phyloP scores from a whole-genome alignment of 2,329 filamentous ascomycete genomes.

The Aspergillus tubingensis region DNA sequence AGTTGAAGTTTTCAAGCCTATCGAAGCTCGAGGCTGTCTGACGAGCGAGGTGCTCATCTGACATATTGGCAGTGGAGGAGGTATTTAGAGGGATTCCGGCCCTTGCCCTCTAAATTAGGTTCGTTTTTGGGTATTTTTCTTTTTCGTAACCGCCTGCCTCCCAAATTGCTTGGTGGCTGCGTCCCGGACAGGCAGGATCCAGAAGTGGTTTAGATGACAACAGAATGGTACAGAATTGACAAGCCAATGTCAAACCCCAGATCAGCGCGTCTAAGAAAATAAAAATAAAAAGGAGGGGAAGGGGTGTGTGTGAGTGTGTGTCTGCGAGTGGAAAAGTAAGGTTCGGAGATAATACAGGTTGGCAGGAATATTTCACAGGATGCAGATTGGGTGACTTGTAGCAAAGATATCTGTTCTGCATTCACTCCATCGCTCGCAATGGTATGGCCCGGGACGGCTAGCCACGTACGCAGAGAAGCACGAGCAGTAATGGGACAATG shows the following conservation, averaged over 20 bases:
- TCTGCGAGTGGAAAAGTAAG: background rate
- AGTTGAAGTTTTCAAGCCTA: conserved; percentile 42
- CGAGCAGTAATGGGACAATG: conserved; percentile 10
- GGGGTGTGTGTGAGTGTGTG: conserved; percentile 12
- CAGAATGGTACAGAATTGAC: conserved; percentile 10
- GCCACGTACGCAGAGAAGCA: conserved; percentile 28
- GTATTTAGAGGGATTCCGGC: conserved; percentile 17
- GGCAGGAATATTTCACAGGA: conserved; percentile 16
- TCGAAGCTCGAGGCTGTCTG: conserved; percentile 32
- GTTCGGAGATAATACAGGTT: conserved; percentile 17
- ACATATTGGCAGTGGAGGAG: conserved; percentile 30
- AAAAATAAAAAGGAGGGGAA: conserved; percentile 6
- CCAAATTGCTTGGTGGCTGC: conserved; percentile 18
- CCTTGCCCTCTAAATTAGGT: conserved; percentile 16
- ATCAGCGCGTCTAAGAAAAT: conserved; percentile 14
- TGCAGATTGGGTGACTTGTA: conserved; percentile 20
- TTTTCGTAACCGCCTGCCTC: conserved; percentile 12
- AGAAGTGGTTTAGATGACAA: conserved; percentile 21
- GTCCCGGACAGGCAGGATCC: conserved; percentile 18
- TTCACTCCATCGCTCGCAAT: conserved; percentile 19
- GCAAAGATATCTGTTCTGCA: conserved; percentile 23
- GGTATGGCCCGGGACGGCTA: conserved; percentile 26
- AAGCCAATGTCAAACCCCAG: conserved; percentile 21
- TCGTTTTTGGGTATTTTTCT: conserved; percentile 17
- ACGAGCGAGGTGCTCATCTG: conserved; percentile 34